Evolutionary conservation across 805 yeast genomes (phyloP), one percentile per base, ranked within the genome.

Genomic region (Pichia gijzeniarum): DNA sequence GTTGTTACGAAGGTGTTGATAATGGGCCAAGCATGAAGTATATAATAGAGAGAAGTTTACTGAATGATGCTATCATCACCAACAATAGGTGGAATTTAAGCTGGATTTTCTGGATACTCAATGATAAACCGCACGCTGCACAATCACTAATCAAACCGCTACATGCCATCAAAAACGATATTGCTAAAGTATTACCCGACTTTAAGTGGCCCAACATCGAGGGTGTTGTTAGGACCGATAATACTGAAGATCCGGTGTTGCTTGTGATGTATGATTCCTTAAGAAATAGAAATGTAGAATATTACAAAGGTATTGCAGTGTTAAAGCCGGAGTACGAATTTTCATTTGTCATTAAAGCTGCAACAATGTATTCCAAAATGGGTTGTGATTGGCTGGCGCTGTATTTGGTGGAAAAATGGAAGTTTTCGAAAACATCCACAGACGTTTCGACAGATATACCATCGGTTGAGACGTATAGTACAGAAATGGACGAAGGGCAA

Each of bases 371-470:
- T 56, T 72, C 78, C 14, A 70, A 95, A 47, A 87, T 90, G 96
- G 98, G 98, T 0, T 90, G 98, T 64, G 95, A 90, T 55, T 76
- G 80, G 48, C 61, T 91, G 35, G 80, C 89, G 0, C 58, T 85
- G 20, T 72, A 78, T 42, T 60, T 89, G 38, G 68, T 83, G 1
- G 70, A 69, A 40, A 77, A 76, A 48, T 90, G 96, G 96, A 65
- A 65, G 27, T 89, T 88, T 57, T 22, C 47, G 7, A 28, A 34
- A n/a, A 28, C 34, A 21, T 13, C 4, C 5, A 17, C 16, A 3
- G 25, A 19, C 2, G 37, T 3, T 3, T 19, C 16, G 9, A 7
- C 32, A 25, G 30, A 21, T 16, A 31, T 21, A 22, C 38, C 44
- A 17, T 35, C 30, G 12, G 40, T 19, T 19, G 44, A 16, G 16